Evolutionary conservation across 768 basidiomycete species (phyloP), one percentile per base, ranked within the genome.

Genomic region (Mycena epipterygia): DNA sequence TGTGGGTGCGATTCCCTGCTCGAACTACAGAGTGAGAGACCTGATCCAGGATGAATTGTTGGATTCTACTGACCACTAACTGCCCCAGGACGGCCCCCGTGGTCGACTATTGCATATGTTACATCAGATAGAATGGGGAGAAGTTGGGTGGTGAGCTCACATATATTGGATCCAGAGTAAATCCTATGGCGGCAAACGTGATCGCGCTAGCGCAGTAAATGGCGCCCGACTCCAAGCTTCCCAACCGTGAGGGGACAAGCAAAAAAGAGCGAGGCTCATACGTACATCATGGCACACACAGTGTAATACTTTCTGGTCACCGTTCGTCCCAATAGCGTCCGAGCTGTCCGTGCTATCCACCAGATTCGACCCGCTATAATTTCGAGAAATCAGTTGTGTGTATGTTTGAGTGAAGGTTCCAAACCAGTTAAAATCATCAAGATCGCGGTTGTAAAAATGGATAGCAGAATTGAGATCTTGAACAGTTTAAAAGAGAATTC

Each of bases 321-420:
- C 19, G 6, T 5, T 48, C 32, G 59, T 48, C 59, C 59, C 61
- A 63, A 35, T 51, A 63, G 13, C 27, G 19, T 39, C 25, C 49
- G 59, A 48, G 59, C 59, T 61, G 44, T 33, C 16, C 46, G 61
- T 37, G 30, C 61, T n/a, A 63, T 27, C 61, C 61, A 63, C 61
- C 61, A 63, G 35, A 63, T 52, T 63, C 61, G 48, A 39, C 61
- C 61, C 2, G 49, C 61, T 63, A 30, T 59, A 30, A 30, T 37
- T 4, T 23, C 44, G 32, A 13, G 59, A 23, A 48, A 9, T 61
- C 59, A 48, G 25, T 61, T 30, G 41, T 14, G 39, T 42, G 39
- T 59, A 44, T 23, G 35, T 37, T 37, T 37, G 35, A 37, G 35
- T 14, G 35, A n/a, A 5, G 13, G 6, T n/a, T 5, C 3, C 42